Evolutionary conservation across 768 basidiomycete genomes (phyloP).

Genomic region (Dacryopinax spathularia): DNA sequence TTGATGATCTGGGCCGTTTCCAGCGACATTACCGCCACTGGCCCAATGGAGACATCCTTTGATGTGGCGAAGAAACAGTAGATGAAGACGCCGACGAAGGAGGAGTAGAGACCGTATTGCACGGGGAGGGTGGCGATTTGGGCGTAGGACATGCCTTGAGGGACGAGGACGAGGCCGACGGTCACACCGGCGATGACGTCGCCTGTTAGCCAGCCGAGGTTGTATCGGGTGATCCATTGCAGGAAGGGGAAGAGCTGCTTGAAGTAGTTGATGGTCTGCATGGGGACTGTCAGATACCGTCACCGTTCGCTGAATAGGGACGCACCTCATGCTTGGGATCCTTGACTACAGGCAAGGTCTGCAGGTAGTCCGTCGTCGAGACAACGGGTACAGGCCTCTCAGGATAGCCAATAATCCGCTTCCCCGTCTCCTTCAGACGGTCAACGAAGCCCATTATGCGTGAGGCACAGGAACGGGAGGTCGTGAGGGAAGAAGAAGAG

Average conservation of each 20-base stretch:
- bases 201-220: slow-evolving; percentile 54
- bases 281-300: slow-evolving; percentile 6
- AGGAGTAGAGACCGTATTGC: slow-evolving; percentile 87
- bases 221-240: slow-evolving; percentile 77
- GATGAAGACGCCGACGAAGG: slow-evolving; percentile 72
- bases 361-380: slow-evolving; percentile 43
- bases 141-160: slow-evolving; percentile 47
- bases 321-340: slow-evolving; percentile 42
- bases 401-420: slow-evolving; percentile 45
- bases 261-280: slow-evolving; percentile 50
- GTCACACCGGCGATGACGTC: slow-evolving; percentile 85
- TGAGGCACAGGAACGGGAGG: neutral
- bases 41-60: slow-evolving; percentile 98
- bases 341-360: slow-evolving; percentile 22
- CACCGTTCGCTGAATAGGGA: slow-evolving; percentile 8
- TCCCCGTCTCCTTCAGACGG: slow-evolving; percentile 15
- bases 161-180: slow-evolving; percentile 89
- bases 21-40: slow-evolving; percentile 96
- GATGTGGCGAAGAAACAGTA: slow-evolving; percentile 94
- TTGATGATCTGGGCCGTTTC: slow-evolving; percentile 70
- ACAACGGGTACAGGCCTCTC: slow-evolving; percentile 47
- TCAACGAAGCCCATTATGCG: neutral
- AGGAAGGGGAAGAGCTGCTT: slow-evolving; percentile 68
- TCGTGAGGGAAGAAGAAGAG: neutral
- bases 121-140: slow-evolving; percentile 58